A percentile compares a stretch with the other conserved stretches of the same genome.
phyloP scores from a whole-genome alignment of 2,329 filamentous ascomycete genomes.

The Trichoderma hamatum region DNA sequence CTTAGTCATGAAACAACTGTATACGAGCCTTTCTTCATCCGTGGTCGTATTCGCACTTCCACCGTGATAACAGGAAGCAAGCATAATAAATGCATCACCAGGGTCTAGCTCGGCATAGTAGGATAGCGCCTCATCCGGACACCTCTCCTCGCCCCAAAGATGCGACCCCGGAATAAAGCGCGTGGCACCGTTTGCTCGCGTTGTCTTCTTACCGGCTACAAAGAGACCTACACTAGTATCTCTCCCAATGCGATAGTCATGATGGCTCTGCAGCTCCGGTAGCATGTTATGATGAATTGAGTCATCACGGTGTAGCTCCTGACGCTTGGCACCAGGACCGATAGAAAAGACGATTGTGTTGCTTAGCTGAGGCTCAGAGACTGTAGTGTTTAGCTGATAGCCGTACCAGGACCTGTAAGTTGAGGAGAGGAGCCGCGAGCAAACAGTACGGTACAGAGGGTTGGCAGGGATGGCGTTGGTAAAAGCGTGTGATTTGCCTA shows the following conservation, averaged over 20 bases:
- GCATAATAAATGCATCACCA: neutral
- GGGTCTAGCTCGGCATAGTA: neutral
- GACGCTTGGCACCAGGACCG: neutral
- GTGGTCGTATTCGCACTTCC: neutral
- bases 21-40: neutral
- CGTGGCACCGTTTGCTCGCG: neutral
- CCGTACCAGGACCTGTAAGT: neutral
- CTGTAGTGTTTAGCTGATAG: neutral
- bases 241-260: neutral
- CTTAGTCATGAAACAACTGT: neutral
- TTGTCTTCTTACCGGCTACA: neutral
- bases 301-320: neutral
- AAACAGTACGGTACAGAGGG: neutral
- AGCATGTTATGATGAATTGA: neutral
- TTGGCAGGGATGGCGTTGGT: neutral
- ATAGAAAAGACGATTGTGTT: neutral
- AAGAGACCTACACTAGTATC: neutral
- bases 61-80: neutral
- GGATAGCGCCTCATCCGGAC: neutral
- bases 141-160: neutral
- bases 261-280: neutral
- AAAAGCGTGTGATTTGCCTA: neutral
- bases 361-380: neutral
- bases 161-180: neutral
- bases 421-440: neutral